Evolutionary conservation across 208 protist genomes (phyloP), one percentile per base, ranked within the genome.

Genomic region (Trypanosoma caninum): DNA sequence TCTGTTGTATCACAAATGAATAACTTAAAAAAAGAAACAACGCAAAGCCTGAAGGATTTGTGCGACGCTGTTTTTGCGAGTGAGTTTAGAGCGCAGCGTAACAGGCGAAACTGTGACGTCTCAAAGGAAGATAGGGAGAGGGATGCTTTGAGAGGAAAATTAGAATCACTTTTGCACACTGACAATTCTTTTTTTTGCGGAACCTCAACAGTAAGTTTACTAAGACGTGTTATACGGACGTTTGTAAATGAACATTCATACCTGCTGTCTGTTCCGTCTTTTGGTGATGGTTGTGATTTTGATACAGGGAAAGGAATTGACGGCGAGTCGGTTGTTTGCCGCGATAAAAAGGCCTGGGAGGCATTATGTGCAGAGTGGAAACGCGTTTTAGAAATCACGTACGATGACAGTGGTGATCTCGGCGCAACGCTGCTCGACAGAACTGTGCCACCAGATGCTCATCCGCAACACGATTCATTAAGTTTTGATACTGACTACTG

Each of bases 191-290:
- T 16, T 6, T 50, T 67, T 14, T 2, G 28, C 30, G 60, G 20
- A 41, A 4, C 41, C 14, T 52, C 60, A 13, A 41, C 60, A 5
- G 47, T 48, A 44, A 44, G 37, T 14, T 46, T 13, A 10, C 40
- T 65, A 23, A 33, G 38, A 18, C 30, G 37, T 0, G 22, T 37
- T 8, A 48, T 57, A 16, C 37, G 37, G 20, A 7, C 23, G 3
- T 65, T 65, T 57, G 37, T 65, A n/a, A 27, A n/a, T 16, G 37
- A 55, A 38, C 47, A 57, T 27, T n/a, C 47, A 10, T 3, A 46
- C 11, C 20, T 33, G 16, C 9, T 53, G 13, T 16, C 22, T 2
- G 16, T n/a, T 2, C 31, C 11, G 31, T n/a, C n/a, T n/a, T n/a
- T n/a, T n/a, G n/a, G n/a, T n/a, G 25, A 8, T 34, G 34, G 20